Evolutionary conservation across 768 basidiomycete species (phyloP), one percentile per base, ranked within the genome.

Genomic region (Russula lepida): DNA sequence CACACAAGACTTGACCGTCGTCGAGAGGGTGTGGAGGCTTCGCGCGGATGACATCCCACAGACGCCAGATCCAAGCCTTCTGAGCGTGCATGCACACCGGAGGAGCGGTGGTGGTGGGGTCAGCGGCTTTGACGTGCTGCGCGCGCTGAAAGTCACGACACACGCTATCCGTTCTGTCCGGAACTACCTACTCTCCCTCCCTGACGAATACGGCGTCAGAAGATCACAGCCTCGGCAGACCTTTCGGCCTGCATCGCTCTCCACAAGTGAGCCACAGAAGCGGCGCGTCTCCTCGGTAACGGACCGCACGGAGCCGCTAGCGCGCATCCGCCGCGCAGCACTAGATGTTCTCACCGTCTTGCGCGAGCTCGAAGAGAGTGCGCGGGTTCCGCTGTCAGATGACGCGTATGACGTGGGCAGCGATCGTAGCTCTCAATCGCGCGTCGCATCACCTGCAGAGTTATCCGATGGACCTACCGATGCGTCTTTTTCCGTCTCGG

Each of bases 351-450:
- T 98, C 32, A 79, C 86, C 6, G 78, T 83, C 41, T 79, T 98
- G 44, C 81, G 92, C 39, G 84, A 83, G 32, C 74, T 98, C 21
- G 95, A 98, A 70, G 92, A 94, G 69, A 73, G 74, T 9, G 82
- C 82, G 41, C 81, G 95, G 3, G 71, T 94, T 4, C 88, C 91
- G 5, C 76, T 91, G 7, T 82, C 79, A 19, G 88, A 92, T 69
- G 88, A 90, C 47, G 88, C 83, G n/a, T 92, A 90, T 67, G 89
- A 92, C 68, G 85, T 80, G 9, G 83, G 86, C 71, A 88, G 86
- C 64, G 89, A 91, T 54, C 84, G 79, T 37, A 65, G 66, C 56
- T 66, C 64, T 1, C 73, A 64, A 25, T 81, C 82, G 12, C 78
- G 76, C 23, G 73, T 75, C 33, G 68, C 76, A 27, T 82, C 81